These are phyloP conservation scores for Baeospora myosura DNA, from an alignment of 1,284 basidiomycete genomes.

Conservation along the genomic window DNA sequence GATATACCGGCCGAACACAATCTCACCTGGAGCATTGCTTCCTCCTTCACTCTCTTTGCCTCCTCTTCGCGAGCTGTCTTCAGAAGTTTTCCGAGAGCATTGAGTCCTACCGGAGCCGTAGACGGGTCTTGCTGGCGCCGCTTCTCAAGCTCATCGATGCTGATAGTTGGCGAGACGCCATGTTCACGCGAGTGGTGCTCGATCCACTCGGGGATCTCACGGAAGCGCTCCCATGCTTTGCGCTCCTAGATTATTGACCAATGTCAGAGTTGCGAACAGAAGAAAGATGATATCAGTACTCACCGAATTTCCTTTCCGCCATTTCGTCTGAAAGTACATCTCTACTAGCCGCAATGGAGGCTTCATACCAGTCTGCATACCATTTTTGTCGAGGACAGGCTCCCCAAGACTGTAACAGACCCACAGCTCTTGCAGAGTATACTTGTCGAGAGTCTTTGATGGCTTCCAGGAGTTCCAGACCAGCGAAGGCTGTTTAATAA, in stretches of 20 bases:
- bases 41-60: background rate
- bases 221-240: slow-evolving; percentile 20
- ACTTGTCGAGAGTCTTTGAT: slow-evolving; percentile 14
- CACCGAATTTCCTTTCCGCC: slow-evolving; percentile 13
- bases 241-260: slow-evolving; percentile 2
- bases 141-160: slow-evolving; percentile 15
- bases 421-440: slow-evolving; percentile 16
- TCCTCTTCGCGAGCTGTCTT: background rate
- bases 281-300: background rate
- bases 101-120: background rate
- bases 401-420: slow-evolving; percentile 15
- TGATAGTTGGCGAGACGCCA: slow-evolving; percentile 7
- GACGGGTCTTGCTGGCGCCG: too few species aligned
- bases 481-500: slow-evolving; percentile 14
- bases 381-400: slow-evolving; percentile 6
- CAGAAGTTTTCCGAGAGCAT: background rate
- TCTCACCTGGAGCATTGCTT: background rate
- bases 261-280: background rate
- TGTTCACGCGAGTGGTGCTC: slow-evolving; percentile 3
- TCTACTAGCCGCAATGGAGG: slow-evolving; percentile 20
- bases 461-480: slow-evolving; percentile 20
- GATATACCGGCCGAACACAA: background rate
- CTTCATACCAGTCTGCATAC: slow-evolving; percentile 15
- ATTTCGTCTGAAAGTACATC: slow-evolving; percentile 15
- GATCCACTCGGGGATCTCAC: slow-evolving; percentile 21